Percentiles rank a stretch among this genome's conserved stretches.
Conservation (phyloP, 495 filamentous ascomycete species). For the Tuber umbilicatum region DNA sequence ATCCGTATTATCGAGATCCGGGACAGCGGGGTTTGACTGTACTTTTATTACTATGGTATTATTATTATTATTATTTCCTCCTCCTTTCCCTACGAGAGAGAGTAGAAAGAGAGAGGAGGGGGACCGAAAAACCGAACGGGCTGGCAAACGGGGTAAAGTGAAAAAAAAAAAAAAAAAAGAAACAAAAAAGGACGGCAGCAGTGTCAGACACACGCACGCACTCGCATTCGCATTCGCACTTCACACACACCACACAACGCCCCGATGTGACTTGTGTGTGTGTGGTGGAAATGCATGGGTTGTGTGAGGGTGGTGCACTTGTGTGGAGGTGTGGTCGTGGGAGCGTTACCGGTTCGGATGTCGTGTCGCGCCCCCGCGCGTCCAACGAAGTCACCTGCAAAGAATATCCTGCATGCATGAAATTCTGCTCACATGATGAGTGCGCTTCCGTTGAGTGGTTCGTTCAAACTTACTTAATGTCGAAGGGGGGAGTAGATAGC, state of each 20-base stretch:
- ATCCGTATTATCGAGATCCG: too few relatives aligned
- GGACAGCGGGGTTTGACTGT: too few relatives aligned
- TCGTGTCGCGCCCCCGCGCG: constrained; percentile 34
- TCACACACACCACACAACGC: background rate
- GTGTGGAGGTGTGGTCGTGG: constrained; percentile 22
- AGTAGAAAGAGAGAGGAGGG: too few relatives aligned
- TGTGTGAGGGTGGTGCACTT: background rate
- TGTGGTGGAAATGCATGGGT: background rate
- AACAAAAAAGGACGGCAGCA: background rate
- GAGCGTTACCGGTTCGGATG: constrained; percentile 27
- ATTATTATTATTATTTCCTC: constrained; percentile 20
- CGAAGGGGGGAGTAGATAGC: background rate
- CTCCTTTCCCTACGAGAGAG: background rate
- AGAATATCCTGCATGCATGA: constrained; percentile 40
- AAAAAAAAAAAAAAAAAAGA: background rate
- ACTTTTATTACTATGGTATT: constrained; percentile 22
- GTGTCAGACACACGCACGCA: background rate
- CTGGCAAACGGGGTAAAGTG: background rate
- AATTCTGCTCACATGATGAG: constrained; percentile 39
- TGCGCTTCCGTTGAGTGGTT: background rate
- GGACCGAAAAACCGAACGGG: background rate
- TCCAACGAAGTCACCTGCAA: constrained; percentile 39
- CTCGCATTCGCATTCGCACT: background rate
- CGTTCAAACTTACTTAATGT: background rate
- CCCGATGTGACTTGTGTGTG: too few relatives aligned